Evolutionary conservation across 1,284 basidiomycete species (phyloP), one percentile per base, ranked within the genome.

Genomic region (Naganishia sp.): DNA sequence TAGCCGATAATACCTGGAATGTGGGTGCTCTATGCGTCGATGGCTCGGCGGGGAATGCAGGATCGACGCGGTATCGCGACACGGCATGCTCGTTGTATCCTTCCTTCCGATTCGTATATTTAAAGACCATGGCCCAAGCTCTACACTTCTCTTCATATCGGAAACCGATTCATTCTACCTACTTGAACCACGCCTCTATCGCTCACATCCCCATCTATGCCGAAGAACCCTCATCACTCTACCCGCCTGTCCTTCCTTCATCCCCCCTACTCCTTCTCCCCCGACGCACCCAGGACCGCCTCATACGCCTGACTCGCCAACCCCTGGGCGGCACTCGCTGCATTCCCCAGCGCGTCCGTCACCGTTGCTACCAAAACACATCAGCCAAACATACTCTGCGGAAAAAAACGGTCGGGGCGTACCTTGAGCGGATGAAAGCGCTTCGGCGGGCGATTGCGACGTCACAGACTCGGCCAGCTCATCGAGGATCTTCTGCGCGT

Each of bases 241-340:
- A 9, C 13, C 35, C 35, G 2, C 13, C 35, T 10, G 2, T 39
- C 35, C 2, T 39, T 39, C 10, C 35, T 10, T 9, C 10, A 3
- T 9, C 28, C 28, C 5, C 5, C 28, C 13, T 39, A 39, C 35
- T 39, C 7, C 35, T 39, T 39, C 35, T 39, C 35, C 35, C 1
- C 35, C 7, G 35, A 39, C 28, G 45, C 58, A 6, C 49, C 49
- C 49, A 62, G 7, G 39, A 62, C 50, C 11, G 60, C 60, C 15
- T 62, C 60, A 35, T 62, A 62, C 28, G 60, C 60, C 60, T 62
- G 60, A 10, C 52, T 42, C 60, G 60, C 60, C 9, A 62, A 50
- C 18, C 42, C 60, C 32, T 51, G 49, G n/a, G 60, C 60, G 11
- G 60, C 23, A 2, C 21, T 28, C 3, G 60, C 39, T 21, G 60